A percentile compares a stretch with the other conserved stretches of the same genome.
phyloP scores from a whole-genome alignment of 2,329 filamentous ascomycete species.

The Stagonosporopsis tanaceti region DNA sequence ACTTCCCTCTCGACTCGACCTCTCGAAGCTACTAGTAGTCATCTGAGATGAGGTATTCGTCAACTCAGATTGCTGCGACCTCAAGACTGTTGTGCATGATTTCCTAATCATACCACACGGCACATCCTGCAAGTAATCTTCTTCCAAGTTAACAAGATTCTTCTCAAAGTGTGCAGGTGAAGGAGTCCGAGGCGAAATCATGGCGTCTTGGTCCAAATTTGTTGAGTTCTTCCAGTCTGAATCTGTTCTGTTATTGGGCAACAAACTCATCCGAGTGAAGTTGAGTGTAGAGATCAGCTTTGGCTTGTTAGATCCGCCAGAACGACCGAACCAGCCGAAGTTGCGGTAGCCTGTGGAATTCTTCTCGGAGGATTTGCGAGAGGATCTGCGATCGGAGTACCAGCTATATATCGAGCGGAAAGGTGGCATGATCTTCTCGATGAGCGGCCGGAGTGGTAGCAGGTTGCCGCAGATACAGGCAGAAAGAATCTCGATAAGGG shows the following conservation, averaged over 20 bases:
- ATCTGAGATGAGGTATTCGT: conserved; percentile 5
- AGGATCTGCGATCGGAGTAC: conserved; percentile 12
- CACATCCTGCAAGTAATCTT: neutral
- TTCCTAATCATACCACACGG: conserved; percentile 3
- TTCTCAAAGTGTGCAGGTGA: conserved; percentile 1
- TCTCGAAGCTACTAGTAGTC: conserved; percentile 3
- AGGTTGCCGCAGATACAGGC: conserved; percentile 28
- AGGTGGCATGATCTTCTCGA: conserved; percentile 18
- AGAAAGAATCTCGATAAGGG: conserved; percentile 26
- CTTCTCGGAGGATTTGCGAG: conserved; percentile 18
- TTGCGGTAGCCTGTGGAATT: neutral
- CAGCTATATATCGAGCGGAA: conserved; percentile 19
- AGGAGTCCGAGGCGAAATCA: neutral
- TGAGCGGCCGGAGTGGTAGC: conserved; percentile 24
- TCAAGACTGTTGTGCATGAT: neutral
- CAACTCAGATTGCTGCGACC: neutral
- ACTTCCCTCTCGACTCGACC: conserved; percentile 14
- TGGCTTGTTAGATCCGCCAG: neutral
- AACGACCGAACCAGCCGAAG: conserved; percentile 2
- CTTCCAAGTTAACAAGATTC: neutral
- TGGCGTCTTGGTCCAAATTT: neutral
- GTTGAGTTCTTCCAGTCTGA: neutral
- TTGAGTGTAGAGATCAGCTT: conserved; percentile 13
- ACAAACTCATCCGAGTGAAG: conserved; percentile 14
- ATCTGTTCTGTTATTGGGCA: neutral